A percentile compares a stretch with the other conserved stretches of the same genome.
Conservation (phyloP, 768 basidiomycete genomes). For the Leucocoprinus leucothites region DNA sequence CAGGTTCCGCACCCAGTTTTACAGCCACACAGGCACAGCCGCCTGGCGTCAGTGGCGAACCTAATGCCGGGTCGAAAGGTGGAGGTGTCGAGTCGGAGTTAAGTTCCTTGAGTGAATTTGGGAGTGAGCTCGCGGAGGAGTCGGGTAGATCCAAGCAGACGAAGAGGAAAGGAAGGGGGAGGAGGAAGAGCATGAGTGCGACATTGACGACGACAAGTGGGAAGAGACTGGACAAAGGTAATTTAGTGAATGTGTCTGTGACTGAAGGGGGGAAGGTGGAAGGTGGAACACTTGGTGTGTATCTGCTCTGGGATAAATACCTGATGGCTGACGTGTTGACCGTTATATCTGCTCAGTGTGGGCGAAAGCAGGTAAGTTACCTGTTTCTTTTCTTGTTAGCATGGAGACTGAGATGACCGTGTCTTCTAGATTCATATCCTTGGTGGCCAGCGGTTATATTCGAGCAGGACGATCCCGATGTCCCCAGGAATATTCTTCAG, state of each 20-base stretch:
- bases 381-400: neutral
- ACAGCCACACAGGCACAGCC: neutral
- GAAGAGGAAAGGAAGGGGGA: constrained; percentile 13
- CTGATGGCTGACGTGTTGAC: constrained; percentile 3
- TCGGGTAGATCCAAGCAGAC: neutral
- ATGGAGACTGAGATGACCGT: neutral
- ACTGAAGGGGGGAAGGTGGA: constrained; percentile 18
- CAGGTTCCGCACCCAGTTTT: neutral
- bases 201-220: neutral
- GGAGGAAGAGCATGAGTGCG: constrained; percentile 10
- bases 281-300: constrained; percentile 61
- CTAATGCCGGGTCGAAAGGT: neutral
- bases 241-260: constrained; percentile 6
- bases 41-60: neutral
- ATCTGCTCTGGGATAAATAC: constrained; percentile 18
- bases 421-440: constrained; percentile 60
- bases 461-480: constrained; percentile 51
- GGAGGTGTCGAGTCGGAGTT: constrained; percentile 35
- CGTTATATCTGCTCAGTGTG: constrained; percentile 51
- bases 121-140: constrained; percentile 17
- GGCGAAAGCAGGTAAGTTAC: constrained; percentile 68
- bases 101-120: constrained; percentile 44
- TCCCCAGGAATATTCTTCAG: constrained; percentile 44
- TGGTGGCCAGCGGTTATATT: constrained; percentile 88
- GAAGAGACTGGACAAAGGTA: constrained; percentile 13